Conservation (phyloP, 1,139 yeast genomes). For the Geotrichum reessii region DNA sequence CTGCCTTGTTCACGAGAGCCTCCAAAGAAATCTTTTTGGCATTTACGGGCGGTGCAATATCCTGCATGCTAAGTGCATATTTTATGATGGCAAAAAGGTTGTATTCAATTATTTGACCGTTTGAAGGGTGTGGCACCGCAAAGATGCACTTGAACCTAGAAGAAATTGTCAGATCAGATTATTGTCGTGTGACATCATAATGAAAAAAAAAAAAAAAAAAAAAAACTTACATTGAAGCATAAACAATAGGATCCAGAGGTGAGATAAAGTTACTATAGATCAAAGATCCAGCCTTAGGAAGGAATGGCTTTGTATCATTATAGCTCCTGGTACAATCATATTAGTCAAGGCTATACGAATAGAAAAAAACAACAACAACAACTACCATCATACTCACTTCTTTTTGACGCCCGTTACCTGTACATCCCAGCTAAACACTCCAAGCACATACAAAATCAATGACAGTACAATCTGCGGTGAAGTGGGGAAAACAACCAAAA, state of each 20-base stretch:
- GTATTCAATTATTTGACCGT: slow-evolving; percentile 13
- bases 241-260: slow-evolving; percentile 39
- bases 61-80: slow-evolving; percentile 16
- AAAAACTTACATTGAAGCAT: slow-evolving; percentile 24
- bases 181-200: not conserved
- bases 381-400: slow-evolving; percentile 14
- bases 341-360: slow-evolving; percentile 1
- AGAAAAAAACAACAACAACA: not conserved
- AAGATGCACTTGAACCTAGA: slow-evolving; percentile 27
- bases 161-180: slow-evolving; percentile 2
- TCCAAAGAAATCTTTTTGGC: slow-evolving; percentile 10
- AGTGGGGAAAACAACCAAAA: slow-evolving; percentile 19
- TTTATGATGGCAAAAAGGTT: slow-evolving; percentile 9
- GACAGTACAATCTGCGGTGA: slow-evolving; percentile 21
- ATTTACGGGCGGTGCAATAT: slow-evolving; percentile 9
- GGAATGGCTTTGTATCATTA: slow-evolving; percentile 2
- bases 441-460: slow-evolving; percentile 21
- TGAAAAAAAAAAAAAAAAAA: not conserved
- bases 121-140: slow-evolving; percentile 28
- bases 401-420: slow-evolving; percentile 20
- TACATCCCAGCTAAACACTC: slow-evolving; percentile 19
- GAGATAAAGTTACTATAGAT: slow-evolving; percentile 37
- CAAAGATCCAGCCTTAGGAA: slow-evolving; percentile 34
- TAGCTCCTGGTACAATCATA: slow-evolving; percentile 2
- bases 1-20: slow-evolving; percentile 6